phyloP scores from a whole-genome alignment of 2,329 filamentous ascomycete genomes.

The Grosmannia huntii region DNA sequence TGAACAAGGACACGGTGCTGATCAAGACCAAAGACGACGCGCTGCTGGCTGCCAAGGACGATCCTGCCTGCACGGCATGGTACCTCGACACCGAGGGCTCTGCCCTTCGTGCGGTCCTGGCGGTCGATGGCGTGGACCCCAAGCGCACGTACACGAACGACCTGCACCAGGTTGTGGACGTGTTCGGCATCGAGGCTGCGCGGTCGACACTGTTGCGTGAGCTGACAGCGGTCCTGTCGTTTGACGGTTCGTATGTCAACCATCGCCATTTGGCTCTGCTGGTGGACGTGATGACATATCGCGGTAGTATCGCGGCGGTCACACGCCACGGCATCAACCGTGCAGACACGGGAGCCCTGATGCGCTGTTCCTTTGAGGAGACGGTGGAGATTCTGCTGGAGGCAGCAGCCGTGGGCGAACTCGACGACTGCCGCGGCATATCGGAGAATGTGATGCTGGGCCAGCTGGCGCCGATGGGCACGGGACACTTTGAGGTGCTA shows the following conservation, averaged over 20 bases:
- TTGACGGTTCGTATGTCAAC: slow-evolving; percentile 99
- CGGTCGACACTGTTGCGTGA: slow-evolving; percentile 78
- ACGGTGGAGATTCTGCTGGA: slow-evolving; percentile 97
- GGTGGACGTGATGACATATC: slow-evolving; percentile 95
- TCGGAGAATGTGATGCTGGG: slow-evolving; percentile 98
- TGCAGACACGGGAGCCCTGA: slow-evolving; percentile 91
- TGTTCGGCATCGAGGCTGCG: slow-evolving; percentile 93
- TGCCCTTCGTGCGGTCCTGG: slow-evolving; percentile 68
- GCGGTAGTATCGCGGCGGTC: slow-evolving; percentile 87
- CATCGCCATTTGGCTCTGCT: slow-evolving; percentile 91
- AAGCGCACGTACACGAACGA: slow-evolving; percentile 87
- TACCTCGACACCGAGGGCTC: slow-evolving; percentile 92
- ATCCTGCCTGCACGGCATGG: slow-evolving; percentile 76
- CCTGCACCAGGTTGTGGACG: slow-evolving; percentile 85
- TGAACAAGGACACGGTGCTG: slow-evolving; percentile 67
- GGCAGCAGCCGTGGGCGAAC: slow-evolving; percentile 83
- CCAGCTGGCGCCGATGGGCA: slow-evolving; percentile 93
- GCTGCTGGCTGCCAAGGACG: slow-evolving; percentile 59
- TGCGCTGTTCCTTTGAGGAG: slow-evolving; percentile 99
- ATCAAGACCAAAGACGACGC: slow-evolving; percentile 57
- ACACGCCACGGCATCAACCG: slow-evolving; percentile 98
- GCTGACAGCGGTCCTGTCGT: slow-evolving; percentile 83
- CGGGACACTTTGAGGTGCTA: slow-evolving; percentile 87
- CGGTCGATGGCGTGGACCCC: slow-evolving; percentile 78
- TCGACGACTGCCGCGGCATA: slow-evolving; percentile 95